Conservation (phyloP, 345 rosid species). For the Cardamine resedifolia region DNA sequence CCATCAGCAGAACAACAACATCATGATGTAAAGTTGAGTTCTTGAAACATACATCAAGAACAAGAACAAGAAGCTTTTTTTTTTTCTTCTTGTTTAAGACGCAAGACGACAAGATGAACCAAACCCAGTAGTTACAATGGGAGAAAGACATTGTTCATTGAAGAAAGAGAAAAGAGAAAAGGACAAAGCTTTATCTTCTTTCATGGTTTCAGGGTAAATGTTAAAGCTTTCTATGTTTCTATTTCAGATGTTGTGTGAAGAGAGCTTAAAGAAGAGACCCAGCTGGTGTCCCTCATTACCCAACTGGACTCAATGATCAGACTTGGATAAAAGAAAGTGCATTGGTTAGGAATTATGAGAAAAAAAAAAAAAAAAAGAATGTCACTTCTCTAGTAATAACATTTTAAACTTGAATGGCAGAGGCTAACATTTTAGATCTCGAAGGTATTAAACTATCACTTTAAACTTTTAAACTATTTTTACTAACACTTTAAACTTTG, state of each 20-base stretch:
- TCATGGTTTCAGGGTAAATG: constrained; percentile 32
- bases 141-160: constrained; percentile 52
- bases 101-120: constrained; percentile 46
- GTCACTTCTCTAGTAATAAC: constrained; percentile 22
- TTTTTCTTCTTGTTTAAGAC: constrained; percentile 42
- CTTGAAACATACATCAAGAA: constrained; percentile 17
- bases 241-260: not conserved
- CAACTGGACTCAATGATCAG: constrained; percentile 63
- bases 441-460: too few species aligned
- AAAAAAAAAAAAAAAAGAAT: constrained; percentile 21
- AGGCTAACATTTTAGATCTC: too few species aligned
- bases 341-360: not conserved
- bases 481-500: too few species aligned
- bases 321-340: constrained; percentile 35
- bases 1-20: constrained; percentile 24
- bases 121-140: constrained; percentile 46
- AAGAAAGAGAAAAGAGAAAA: constrained; percentile 39
- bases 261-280: constrained; percentile 36
- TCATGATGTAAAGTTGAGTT: constrained; percentile 18
- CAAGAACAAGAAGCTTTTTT: constrained; percentile 17
- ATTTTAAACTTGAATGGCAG: too few species aligned
- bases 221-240: constrained; percentile 11
- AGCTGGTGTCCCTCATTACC: constrained; percentile 46
- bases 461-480: too few species aligned
- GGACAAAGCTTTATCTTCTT: constrained; percentile 31